Conservation (phyloP, 805 yeast genomes). For the Kluyveromyces nonfermentans region DNA sequence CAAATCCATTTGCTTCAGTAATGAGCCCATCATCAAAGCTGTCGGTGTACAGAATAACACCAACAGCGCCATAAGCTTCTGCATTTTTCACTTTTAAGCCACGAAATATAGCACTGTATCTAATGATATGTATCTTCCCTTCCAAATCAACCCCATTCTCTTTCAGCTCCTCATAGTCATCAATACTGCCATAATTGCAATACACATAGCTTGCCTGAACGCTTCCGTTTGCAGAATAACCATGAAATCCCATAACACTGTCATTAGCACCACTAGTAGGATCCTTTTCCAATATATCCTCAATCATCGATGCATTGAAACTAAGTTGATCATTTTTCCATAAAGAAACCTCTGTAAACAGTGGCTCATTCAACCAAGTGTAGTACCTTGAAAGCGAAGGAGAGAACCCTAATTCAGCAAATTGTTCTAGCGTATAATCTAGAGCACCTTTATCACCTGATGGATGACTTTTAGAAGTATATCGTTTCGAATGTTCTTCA, state of each 20-base stretch:
- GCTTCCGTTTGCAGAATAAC: constrained; percentile 57
- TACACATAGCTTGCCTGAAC: constrained; percentile 46
- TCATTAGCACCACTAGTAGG: constrained; percentile 32
- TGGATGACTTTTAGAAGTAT: constrained; percentile 19
- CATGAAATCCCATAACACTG: constrained; percentile 44
- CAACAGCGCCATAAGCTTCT: constrained; percentile 51
- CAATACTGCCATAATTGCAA: constrained; percentile 49
- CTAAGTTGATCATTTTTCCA: constrained; percentile 27
- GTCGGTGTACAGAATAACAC: constrained; percentile 38
- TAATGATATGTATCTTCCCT: constrained; percentile 50
- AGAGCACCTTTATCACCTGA: constrained; percentile 39
- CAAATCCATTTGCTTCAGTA: constrained; percentile 45
- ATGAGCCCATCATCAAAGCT: constrained; percentile 47
- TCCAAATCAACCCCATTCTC: constrained; percentile 35
- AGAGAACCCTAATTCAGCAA: constrained; percentile 42
- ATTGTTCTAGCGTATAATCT: constrained; percentile 42
- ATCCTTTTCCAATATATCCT: constrained; percentile 38
- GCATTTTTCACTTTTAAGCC: constrained; percentile 57
- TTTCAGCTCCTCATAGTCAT: constrained; percentile 42
- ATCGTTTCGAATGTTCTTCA: constrained; percentile 18
- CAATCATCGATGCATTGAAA: constrained; percentile 43
- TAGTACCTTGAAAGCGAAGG: constrained; percentile 47
- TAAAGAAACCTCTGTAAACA: constrained; percentile 34
- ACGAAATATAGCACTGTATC: constrained; percentile 41
- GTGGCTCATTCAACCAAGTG: constrained; percentile 44